These are phyloP conservation scores for Mariannaea elegans DNA, from an alignment of 2,329 filamentous ascomycete genomes.

Conservation along the genomic window DNA sequence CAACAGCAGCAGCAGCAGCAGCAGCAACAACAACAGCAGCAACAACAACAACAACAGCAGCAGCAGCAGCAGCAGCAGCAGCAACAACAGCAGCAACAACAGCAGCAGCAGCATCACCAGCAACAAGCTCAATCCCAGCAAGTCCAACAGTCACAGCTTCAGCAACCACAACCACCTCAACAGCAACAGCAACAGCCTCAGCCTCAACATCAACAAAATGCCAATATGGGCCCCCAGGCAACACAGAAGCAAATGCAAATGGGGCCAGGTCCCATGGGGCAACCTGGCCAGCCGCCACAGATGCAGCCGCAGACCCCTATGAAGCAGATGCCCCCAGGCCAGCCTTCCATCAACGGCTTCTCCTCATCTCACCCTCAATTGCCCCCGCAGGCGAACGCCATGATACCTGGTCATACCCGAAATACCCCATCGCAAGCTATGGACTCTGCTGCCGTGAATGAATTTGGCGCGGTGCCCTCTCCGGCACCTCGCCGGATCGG, in stretches of 20 bases:
- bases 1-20: slow-evolving; percentile 45
- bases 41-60: slow-evolving; percentile 49
- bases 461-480: slow-evolving; percentile 56
- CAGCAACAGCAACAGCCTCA: slow-evolving; percentile 45
- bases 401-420: slow-evolving; percentile 52
- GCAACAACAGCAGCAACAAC: slow-evolving; percentile 42
- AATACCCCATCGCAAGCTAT: slow-evolving; percentile 62
- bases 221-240: slow-evolving; percentile 35
- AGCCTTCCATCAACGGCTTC: slow-evolving; percentile 49
- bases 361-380: slow-evolving; percentile 45
- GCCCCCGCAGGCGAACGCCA: slow-evolving; percentile 32
- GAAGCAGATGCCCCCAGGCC: slow-evolving; percentile 53
- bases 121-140: slow-evolving; percentile 46
- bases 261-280: slow-evolving; percentile 50
- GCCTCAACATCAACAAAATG: slow-evolving; percentile 27
- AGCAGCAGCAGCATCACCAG: slow-evolving; percentile 40
- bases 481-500: slow-evolving; percentile 54
- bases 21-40: slow-evolving; percentile 46
- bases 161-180: slow-evolving; percentile 39
- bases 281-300: slow-evolving; percentile 37
- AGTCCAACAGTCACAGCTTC: slow-evolving; percentile 41
- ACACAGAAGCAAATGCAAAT: slow-evolving; percentile 49
- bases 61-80: slow-evolving; percentile 56
- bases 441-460: slow-evolving; percentile 48
- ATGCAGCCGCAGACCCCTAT: slow-evolving; percentile 50